Evolutionary conservation across 2,329 filamentous ascomycete genomes (phyloP).

Genomic region (Aureobasidium sp.): DNA sequence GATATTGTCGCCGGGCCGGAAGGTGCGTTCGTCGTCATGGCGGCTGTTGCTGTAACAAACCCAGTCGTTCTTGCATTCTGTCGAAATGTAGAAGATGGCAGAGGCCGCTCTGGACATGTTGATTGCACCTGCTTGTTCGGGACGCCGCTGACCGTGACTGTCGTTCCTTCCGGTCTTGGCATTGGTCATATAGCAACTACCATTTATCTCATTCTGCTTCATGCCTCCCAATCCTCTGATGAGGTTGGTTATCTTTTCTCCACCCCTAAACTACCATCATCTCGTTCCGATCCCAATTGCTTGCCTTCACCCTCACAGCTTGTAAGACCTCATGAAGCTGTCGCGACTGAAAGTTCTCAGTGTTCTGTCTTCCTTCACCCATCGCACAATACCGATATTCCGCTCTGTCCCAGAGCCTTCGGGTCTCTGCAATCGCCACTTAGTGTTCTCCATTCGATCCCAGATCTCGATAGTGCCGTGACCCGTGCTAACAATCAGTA

Average conservation of each 20-base stretch:
- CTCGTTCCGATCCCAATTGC: not conserved
- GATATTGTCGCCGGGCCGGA: slow-evolving; percentile 4
- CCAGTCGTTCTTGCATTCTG: not conserved
- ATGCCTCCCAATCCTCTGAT: not conserved
- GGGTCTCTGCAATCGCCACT: slow-evolving; percentile 3
- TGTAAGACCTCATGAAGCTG: not conserved
- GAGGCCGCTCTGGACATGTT: too few relatives aligned
- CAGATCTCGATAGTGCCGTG: not conserved
- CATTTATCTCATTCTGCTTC: not conserved
- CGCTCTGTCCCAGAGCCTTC: not conserved
- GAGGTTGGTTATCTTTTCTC: not conserved
- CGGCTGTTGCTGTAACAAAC: not conserved
- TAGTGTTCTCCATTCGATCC: not conserved
- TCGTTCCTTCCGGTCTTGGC: not conserved
- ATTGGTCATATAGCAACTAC: not conserved
- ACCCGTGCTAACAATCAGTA: not conserved
- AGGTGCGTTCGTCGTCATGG: slow-evolving; percentile 17
- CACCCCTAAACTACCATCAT: not conserved
- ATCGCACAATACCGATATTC: not conserved
- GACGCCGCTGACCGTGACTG: slow-evolving; percentile 9
- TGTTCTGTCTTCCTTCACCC: not conserved
- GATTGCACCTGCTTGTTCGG: slow-evolving; percentile 13
- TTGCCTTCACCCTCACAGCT: not conserved
- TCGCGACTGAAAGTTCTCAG: not conserved
- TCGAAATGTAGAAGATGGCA: not conserved